phyloP scores from a whole-genome alignment of 176 grass and related monocot species.

The Elaeis guineensis region DNA sequence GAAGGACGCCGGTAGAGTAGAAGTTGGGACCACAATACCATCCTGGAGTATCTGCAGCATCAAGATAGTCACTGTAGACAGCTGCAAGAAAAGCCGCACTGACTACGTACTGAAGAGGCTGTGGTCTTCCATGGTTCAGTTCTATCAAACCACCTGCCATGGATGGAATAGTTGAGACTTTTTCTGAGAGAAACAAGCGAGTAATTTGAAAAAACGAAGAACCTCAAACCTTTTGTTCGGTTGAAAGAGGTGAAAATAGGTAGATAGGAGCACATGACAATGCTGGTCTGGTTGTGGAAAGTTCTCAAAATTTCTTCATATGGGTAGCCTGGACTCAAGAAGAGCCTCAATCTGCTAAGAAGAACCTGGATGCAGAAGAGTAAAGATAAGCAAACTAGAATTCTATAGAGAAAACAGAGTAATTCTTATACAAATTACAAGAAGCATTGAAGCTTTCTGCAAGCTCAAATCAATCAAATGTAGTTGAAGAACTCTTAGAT shows the following conservation, averaged over 20 bases:
- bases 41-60: constrained; percentile 83
- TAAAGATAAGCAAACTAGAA: constrained; percentile 7
- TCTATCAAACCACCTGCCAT: constrained; percentile 75
- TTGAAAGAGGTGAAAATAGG: constrained; percentile 80
- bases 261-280: constrained; percentile 94
- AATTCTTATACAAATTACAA: neutral
- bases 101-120: constrained; percentile 75
- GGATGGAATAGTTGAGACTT: constrained; percentile 11
- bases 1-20: constrained; percentile 71
- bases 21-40: constrained; percentile 95
- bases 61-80: constrained; percentile 84
- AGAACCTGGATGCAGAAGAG: constrained; percentile 53
- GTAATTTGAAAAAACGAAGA: neutral
- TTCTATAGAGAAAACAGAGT: too few relatives aligned
- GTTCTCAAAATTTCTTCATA: constrained; percentile 88
- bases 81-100: constrained; percentile 92
- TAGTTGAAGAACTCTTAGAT: too few relatives aligned
- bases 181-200: neutral
- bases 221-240: constrained; percentile 60
- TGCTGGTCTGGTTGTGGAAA: constrained; percentile 89
- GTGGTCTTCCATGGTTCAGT: constrained; percentile 81
- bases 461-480: too few relatives aligned
- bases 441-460: neutral
- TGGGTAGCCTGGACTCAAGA: constrained; percentile 92
- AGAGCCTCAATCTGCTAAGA: constrained; percentile 87